Base-by-base conservation (phyloP, 139 green algal genomes). In the Chlamydomonas schloesseri region DNA sequence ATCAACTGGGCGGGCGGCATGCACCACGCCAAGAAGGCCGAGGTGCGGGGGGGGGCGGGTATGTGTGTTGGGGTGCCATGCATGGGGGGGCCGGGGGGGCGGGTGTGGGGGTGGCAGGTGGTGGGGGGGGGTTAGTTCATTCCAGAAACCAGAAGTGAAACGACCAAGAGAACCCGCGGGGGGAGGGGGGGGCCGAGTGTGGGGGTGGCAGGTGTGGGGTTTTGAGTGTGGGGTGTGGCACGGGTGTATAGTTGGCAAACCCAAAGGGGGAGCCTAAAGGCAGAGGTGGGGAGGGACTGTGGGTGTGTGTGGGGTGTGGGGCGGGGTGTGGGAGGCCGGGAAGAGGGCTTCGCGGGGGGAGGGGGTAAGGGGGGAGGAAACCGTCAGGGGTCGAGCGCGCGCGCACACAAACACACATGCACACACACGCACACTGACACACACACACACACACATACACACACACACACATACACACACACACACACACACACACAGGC, bases 1-100 rank as follows among this genome's bases (percentile, higher is more conserved):
- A 97, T 99, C 89, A 99, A 99, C 92, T 99, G 98, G 98, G 89
- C 96, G 18, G 98, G 98, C 11, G 98, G 98, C 20, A 87, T 99
- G 84, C 98, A 99, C 83, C 98, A 99, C 88, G 98, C 96, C 26
- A 99, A 99, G 87, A 98, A 98, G 57, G 81, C 78, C 20, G 92
- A 96, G 90, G 94, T 95, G 70, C 21, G 77, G 31, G 29, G 37
- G n/a, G n/a, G n/a, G n/a, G n/a, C n/a, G n/a, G n/a, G n/a, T n/a
- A n/a, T n/a, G n/a, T n/a, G 17, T 65, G 42, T 68, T 33, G 15
- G 28, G 11, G 62, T 69, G 26, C 2, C 28, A 10, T 14, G 62
- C 14, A 21, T 20, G 24, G 24, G 4, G 1, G 34, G 55, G 50
- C 5, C 1, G 68, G 47, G 18, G 50, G 79, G n/a, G 31, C 20